These are phyloP conservation scores for Plasmodium inui DNA, from an alignment of 169 alveolate species.

Conservation along the genomic window DNA sequence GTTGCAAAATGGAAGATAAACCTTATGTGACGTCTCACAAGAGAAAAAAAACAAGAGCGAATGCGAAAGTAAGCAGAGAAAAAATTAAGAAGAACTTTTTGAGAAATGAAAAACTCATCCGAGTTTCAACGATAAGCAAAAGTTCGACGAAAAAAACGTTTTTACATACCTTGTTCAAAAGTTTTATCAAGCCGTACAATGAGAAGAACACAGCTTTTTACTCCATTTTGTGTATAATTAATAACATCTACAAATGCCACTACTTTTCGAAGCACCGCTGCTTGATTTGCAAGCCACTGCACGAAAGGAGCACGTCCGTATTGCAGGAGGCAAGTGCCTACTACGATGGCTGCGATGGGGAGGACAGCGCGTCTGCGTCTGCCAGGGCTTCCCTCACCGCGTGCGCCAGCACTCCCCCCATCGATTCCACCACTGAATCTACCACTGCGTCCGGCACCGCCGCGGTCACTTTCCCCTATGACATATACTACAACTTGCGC, in stretches of 20 bases:
- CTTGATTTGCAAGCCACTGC: conserved; percentile 60
- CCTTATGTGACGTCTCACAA: conserved; percentile 41
- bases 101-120: conserved; percentile 46
- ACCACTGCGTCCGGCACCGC: neutral
- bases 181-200: conserved; percentile 70
- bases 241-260: conserved; percentile 67
- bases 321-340: neutral
- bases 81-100: conserved; percentile 58
- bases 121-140: conserved; percentile 47
- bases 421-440: neutral
- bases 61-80: conserved; percentile 65
- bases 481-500: conserved; percentile 30
- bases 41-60: conserved; percentile 67
- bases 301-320: conserved; percentile 7
- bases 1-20: conserved; percentile 68
- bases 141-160: conserved; percentile 50
- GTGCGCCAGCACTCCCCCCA: neutral
- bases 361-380: neutral
- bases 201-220: conserved; percentile 63
- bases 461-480: neutral
- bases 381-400: neutral
- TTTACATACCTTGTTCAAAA: conserved; percentile 64
- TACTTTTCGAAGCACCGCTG: conserved; percentile 66
- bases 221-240: conserved; percentile 61
- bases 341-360: conserved; percentile 11